phyloP scores from a whole-genome alignment of 1,139 yeast genomes.

The Keqinozyma sinolaborantium region DNA sequence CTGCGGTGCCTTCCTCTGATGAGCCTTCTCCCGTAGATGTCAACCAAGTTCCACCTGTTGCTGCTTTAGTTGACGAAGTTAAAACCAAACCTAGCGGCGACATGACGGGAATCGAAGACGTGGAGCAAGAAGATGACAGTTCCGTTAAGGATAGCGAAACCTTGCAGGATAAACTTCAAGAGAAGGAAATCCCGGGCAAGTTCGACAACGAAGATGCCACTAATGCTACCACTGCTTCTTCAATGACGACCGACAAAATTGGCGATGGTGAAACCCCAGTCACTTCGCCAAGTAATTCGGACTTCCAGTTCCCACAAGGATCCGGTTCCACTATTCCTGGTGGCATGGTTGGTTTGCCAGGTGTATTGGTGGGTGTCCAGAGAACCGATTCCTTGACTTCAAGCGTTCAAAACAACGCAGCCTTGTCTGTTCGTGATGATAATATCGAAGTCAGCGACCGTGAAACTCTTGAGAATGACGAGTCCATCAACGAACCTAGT shows the following conservation, averaged over 20 bases:
- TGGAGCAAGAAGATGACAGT: slow-evolving; percentile 10
- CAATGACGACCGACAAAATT: slow-evolving; percentile 28
- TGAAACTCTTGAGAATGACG: slow-evolving; percentile 45
- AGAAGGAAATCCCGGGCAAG: slow-evolving; percentile 9
- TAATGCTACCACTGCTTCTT: slow-evolving; percentile 32
- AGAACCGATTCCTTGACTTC: slow-evolving; percentile 81
- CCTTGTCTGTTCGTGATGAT: slow-evolving; percentile 83
- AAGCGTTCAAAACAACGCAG: slow-evolving; percentile 88
- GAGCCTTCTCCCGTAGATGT: not conserved
- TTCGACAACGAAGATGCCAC: slow-evolving; percentile 19
- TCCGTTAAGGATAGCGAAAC: slow-evolving; percentile 5
- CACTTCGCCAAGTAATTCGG: slow-evolving; percentile 55
- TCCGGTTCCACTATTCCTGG: slow-evolving; percentile 32
- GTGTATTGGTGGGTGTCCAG: slow-evolving; percentile 44
- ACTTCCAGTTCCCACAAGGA: slow-evolving; percentile 51
- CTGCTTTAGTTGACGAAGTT: slow-evolving; percentile 23
- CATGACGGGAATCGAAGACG: slow-evolving; percentile 26
- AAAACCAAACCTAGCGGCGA: slow-evolving; percentile 21
- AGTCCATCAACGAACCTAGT: slow-evolving; percentile 13
- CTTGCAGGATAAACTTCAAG: not conserved
- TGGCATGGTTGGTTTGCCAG: slow-evolving; percentile 47
- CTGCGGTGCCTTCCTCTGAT: not conserved
- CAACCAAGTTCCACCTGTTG: slow-evolving; percentile 3
- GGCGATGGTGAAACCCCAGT: slow-evolving; percentile 49
- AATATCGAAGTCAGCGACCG: slow-evolving; percentile 57